Base-by-base conservation (phyloP, 1,284 basidiomycete species). In the Austroboletus novae-zelandiae region DNA sequence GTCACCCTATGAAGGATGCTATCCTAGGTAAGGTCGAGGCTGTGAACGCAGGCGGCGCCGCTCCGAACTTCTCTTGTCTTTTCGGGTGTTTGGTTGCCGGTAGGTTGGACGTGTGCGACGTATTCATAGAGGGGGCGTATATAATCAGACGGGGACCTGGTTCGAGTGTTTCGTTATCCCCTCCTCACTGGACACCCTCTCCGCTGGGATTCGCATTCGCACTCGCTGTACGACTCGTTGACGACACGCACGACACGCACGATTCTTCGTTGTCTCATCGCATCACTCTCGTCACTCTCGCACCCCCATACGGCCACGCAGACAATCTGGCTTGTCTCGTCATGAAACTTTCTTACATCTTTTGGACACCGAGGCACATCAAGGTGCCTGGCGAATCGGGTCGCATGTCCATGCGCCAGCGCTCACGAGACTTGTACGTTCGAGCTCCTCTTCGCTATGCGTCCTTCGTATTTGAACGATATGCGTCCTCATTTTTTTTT, bases 271-370 rank as follows among this genome's bases (percentile, higher is more conserved):
- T 40, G 18, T 32, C 30, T 36, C 15, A n/a, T 32, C 30, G 14
- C 40, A 31, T 8, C 10, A 32, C 37, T n/a, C 7, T 32, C 10
- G 30, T 45, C 17, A 27, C 27, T 23, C 27, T 54, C 36, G 42
- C 42, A 29, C 14, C 23, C 17, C 20, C 30, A 20, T 9, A 17
- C 18, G 25, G 35, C 32, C 14, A n/a, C 30, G 25, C 8, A 13
- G 4, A 3, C 50, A 47, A 32, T 17, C 49, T 43, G 46, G 25
- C 32, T 17, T 45, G 31, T 18, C n/a, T n/a, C 4, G 47, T 18
- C 53, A 55, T 61, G 55, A 66, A 69, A 30, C 25, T 69, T 5
- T 68, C 67, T 40, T 51, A 67, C 53, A 66, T 66, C 44, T 66
- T 69, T 57, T 67, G 55, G 36, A 59, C 64, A 10, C 64, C 67